Base-by-base conservation (phyloP, 2,329 filamentous ascomycete genomes). In the Mariannaea sp. region DNA sequence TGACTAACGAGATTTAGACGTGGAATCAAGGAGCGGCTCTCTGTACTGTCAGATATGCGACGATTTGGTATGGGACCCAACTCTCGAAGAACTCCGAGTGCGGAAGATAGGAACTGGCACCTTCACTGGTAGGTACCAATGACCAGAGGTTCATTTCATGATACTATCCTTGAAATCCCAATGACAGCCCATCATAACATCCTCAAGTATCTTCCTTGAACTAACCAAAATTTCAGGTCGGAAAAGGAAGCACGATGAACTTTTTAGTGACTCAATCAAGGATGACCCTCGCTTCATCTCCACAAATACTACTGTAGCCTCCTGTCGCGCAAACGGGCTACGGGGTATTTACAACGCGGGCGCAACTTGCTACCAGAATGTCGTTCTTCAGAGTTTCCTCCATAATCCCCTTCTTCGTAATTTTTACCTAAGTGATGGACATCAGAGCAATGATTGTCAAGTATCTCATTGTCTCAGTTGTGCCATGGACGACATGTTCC, bases 331-430 rank as follows among this genome's bases (percentile, higher is more conserved):
- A 14, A 92, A 88, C 61, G 93, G 94, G 8, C 83, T 97, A 32
- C 86, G 94, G 29, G 93, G 93, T 26, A 88, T 99, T 56, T 97
- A 96, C 73, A 99, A 97, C 68, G 93, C 96, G 70, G 94, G 93
- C n/a, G 92, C 95, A 53, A 97, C 94, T 9, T 99, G 93, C 76
- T 99, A 97, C 73, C 93, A 97, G 81, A 96, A 94, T 65, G 93
- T 97, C 24, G 92, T 97, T 41, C 80, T 99, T 13, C 94, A 97
- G 71, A 92, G 89, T 51, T 86, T 99, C 64, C 83, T 97, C 49
- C 93, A 97, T 75, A 97, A 97, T 68, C 93, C 93, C 1, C 81
- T 97, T 38, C 82, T 99, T 24, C 86, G 90, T 55, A 92, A 93
- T 64, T 97, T 90, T 72, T 97, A 96, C 71, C 85, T 99, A 5